phyloP scores from a whole-genome alignment of 306 rosid genomes.

The Abrus pulchellus region DNA sequence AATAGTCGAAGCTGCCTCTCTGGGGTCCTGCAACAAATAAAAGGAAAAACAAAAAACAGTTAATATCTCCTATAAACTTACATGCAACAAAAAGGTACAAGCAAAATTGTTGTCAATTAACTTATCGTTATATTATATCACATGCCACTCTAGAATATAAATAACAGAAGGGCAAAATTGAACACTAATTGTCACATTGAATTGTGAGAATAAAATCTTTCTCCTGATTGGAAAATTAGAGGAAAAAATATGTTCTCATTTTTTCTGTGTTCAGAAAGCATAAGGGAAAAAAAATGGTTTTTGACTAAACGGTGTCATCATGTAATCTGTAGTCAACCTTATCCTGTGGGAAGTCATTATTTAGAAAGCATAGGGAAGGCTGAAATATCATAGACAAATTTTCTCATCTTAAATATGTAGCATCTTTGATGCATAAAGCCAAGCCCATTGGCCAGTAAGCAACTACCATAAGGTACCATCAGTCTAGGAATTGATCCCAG shows the following conservation, averaged over 20 bases:
- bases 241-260: neutral
- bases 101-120: neutral
- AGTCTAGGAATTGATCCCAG: neutral
- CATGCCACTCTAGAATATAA: neutral
- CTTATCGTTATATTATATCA: neutral
- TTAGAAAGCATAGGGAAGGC: neutral
- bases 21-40: constrained; percentile 60
- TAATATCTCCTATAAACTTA: constrained; percentile 5
- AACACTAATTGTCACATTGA: neutral
- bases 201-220: neutral
- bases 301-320: no score
- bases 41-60: neutral
- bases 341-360: neutral
- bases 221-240: neutral
- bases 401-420: neutral
- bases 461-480: neutral
- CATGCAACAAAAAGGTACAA: neutral
- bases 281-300: neutral
- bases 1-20: constrained; percentile 78
- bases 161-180: neutral
- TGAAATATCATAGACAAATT: neutral
- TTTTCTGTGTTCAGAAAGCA: neutral
- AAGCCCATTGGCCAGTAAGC: neutral
- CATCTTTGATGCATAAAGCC: neutral
- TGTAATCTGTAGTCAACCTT: no score